Base-by-base conservation (phyloP, 169 alveolate genomes). In the Plasmodium gallinaceum region DNA sequence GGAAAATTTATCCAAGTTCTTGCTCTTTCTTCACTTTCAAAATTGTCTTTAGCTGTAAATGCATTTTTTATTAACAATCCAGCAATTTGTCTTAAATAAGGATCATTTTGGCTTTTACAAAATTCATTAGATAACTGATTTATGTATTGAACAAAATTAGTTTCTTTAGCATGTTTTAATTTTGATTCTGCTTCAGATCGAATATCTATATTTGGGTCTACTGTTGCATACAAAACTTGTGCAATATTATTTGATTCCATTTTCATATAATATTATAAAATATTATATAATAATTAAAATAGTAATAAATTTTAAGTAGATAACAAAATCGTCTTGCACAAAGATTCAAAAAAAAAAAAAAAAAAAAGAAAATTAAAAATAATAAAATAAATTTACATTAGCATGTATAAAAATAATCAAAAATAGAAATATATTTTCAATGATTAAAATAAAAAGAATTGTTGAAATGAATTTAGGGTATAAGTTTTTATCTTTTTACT, bases 1-100 rank as follows among this genome's bases (percentile, higher is more conserved):
- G 96, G 93, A 88, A 93, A 96, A 88, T 94, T 93, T 54, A 85
- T 18, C 78, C 92, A 92, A 20, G 89, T 88, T 74, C 93, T 93
- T 46, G 94, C 94, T 64, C 91, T 93, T 24, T 85, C 95, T 70
- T 95, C 97, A 68, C 90, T 92, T 78, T 88, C 94, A 88, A 80
- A 78, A 57, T 93, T 93, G 42, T 88, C 94, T 62, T 94, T 94
- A 0, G 95, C 88, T 42, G 94, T 93, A 88, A 95, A 94, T 10
- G 96, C 92, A 88, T 95, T 95, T 83, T 95, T 95, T 66, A 95
- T 73, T 70, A 95, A 71, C 16, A 95, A 74, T 6, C 97, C 97
- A 6, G 97, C 97, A 75, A 95, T 74, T 86, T 95, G 97, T 32
- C 97, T 88, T 37, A 92, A 48, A 37, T 91, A 94, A n/a, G 93